Conservation (phyloP, 768 basidiomycete species). For the Boletus sensibilis region DNA sequence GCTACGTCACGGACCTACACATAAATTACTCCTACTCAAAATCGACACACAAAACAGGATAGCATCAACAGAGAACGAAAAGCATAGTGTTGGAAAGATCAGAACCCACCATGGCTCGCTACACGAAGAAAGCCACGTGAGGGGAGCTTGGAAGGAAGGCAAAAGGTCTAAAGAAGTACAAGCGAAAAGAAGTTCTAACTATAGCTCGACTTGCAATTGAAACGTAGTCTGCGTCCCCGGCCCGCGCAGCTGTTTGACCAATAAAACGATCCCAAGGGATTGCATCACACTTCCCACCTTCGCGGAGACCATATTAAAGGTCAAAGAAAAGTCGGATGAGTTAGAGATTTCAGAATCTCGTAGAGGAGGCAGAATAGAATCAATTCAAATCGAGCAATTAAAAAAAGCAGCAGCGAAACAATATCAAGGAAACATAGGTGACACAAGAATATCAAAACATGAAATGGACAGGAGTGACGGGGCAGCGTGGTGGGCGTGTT, state of each 20-base stretch:
- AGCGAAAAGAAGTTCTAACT: background rate
- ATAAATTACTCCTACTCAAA: background rate
- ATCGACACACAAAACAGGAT: conserved; percentile 2
- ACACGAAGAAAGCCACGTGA: background rate
- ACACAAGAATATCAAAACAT: conserved; percentile 12
- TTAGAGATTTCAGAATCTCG: conserved; percentile 18
- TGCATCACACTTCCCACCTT: conserved; percentile 15
- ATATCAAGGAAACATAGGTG: conserved; percentile 5
- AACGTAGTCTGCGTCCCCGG: conserved; percentile 18
- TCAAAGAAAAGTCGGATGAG: conserved; percentile 29
- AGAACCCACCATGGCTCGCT: background rate
- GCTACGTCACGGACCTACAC: conserved; percentile 5
- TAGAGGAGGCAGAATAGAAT: conserved; percentile 26
- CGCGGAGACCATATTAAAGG: conserved; percentile 29
- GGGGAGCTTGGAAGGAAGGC: background rate
- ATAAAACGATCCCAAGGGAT: conserved; percentile 27
- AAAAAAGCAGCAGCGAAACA: background rate
- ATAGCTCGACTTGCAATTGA: conserved; percentile 18
- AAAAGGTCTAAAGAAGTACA: background rate
- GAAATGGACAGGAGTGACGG: conserved; percentile 4
- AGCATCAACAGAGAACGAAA: conserved; percentile 1
- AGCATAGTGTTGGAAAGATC: conserved; percentile 1
- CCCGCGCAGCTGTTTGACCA: conserved; percentile 31
- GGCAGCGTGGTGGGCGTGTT: background rate
- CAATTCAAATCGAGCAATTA: conserved; percentile 22